Conservation (phyloP, 371 early-diverging fungal species). For the Paraphysoderma sedebokerense region DNA sequence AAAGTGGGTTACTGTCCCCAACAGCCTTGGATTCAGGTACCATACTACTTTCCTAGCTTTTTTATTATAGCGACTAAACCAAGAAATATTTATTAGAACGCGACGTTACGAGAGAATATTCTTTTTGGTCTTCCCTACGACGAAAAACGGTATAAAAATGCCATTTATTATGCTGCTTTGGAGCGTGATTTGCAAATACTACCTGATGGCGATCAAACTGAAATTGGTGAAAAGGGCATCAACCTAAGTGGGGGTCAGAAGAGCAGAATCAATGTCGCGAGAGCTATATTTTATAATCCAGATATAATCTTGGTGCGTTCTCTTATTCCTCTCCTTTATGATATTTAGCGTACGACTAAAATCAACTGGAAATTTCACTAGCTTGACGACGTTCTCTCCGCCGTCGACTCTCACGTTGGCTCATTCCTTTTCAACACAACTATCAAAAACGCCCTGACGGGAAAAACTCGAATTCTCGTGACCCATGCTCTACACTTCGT, state of each 20-base stretch:
- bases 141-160: constrained; percentile 45
- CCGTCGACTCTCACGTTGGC: constrained; percentile 90
- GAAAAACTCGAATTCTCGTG: constrained; percentile 70
- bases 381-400: constrained; percentile 25
- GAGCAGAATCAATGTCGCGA: background rate
- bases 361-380: too few species aligned
- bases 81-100: constrained; percentile 38
- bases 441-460: constrained; percentile 51
- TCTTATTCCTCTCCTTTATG: too few species aligned
- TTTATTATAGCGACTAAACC: background rate
- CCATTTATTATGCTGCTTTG: constrained; percentile 33
- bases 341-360: too few species aligned
- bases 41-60: background rate
- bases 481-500: constrained; percentile 81
- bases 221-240: constrained; percentile 90
- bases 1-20: constrained; percentile 78
- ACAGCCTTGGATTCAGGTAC: constrained; percentile 13
- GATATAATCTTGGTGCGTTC: background rate
- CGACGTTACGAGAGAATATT: constrained; percentile 78
- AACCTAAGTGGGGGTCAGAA: constrained; percentile 78
- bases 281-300: background rate
- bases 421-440: constrained; percentile 59
- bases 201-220: constrained; percentile 70
- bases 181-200: constrained; percentile 62
- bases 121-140: constrained; percentile 74